Evolutionary conservation across 345 rosid species (phyloP).

Genomic region (Boechera stricta): DNA sequence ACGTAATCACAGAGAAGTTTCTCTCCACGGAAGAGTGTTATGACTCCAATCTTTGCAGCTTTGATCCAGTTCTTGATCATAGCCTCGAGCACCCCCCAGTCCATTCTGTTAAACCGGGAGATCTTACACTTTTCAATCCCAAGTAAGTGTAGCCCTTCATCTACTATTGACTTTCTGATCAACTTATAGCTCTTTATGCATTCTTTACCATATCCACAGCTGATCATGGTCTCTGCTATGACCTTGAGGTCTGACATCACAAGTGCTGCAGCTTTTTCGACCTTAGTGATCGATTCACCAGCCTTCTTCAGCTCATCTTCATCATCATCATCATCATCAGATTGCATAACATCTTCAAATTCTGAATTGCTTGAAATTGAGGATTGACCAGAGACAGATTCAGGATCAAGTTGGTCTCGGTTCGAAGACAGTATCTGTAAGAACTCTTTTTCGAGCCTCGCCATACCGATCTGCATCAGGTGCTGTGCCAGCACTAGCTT

Average conservation of each 20-base stretch:
- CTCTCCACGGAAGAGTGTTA: conserved; percentile 65
- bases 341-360: conserved; percentile 32
- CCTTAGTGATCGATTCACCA: conserved; percentile 50
- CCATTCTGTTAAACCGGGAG: conserved; percentile 57
- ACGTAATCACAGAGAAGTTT: conserved; percentile 71
- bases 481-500: conserved; percentile 62
- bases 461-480: conserved; percentile 69
- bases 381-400: conserved; percentile 58
- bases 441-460: conserved; percentile 64
- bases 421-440: conserved; percentile 50
- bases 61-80: conserved; percentile 70
- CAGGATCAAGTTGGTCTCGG: conserved; percentile 55
- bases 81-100: conserved; percentile 55
- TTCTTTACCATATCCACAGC: conserved; percentile 74
- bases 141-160: conserved; percentile 64
- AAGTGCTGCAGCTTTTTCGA: conserved; percentile 44
- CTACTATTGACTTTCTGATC: conserved; percentile 66
- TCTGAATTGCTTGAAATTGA: conserved; percentile 47
- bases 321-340: conserved; percentile 37
- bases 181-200: conserved; percentile 60
- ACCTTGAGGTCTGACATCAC: conserved; percentile 66
- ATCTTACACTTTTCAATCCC: conserved; percentile 55
- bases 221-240: conserved; percentile 78
- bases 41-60: conserved; percentile 66
- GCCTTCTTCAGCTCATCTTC: conserved; percentile 46